Evolutionary conservation across 345 rosid genomes (phyloP).

Genomic region (Lumnitzera racemosa): DNA sequence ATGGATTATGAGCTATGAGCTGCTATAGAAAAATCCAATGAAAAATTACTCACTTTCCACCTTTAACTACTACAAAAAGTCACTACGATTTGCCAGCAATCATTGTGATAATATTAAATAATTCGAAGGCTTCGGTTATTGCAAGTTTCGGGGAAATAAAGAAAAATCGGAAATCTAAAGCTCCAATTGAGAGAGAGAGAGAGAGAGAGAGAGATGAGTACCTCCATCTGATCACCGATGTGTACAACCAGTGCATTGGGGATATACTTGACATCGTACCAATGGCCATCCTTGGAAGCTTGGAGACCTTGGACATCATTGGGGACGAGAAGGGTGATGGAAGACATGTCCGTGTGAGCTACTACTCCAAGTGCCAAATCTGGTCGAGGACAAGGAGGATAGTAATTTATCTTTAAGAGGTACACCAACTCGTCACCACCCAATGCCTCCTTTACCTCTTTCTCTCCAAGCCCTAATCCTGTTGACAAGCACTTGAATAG

Average conservation of each 20-base stretch:
- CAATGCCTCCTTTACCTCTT: not conserved
- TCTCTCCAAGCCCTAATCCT: no score
- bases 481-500: not conserved
- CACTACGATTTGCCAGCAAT: no score
- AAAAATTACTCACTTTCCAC: no score
- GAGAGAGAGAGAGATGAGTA: not conserved
- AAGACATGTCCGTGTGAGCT: slow-evolving; percentile 24
- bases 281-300: slow-evolving; percentile 20
- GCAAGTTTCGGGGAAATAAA: no score
- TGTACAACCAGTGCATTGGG: slow-evolving; percentile 15
- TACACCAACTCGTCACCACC: slow-evolving; percentile 17
- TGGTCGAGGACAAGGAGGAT: slow-evolving; percentile 29
- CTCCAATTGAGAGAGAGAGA: no score
- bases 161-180: no score
- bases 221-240: slow-evolving; percentile 24
- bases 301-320: slow-evolving; percentile 26
- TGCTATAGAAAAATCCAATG: no score
- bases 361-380: slow-evolving; percentile 16
- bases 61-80: no score
- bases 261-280: slow-evolving; percentile 17
- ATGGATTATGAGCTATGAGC: no score
- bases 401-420: slow-evolving; percentile 20
- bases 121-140: no score
- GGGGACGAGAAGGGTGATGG: slow-evolving; percentile 19
- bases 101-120: no score